A percentile compares a stretch with the other conserved stretches of the same genome.
Conservation (phyloP, 2,329 filamentous ascomycete genomes). For the Boeremia exigua region DNA sequence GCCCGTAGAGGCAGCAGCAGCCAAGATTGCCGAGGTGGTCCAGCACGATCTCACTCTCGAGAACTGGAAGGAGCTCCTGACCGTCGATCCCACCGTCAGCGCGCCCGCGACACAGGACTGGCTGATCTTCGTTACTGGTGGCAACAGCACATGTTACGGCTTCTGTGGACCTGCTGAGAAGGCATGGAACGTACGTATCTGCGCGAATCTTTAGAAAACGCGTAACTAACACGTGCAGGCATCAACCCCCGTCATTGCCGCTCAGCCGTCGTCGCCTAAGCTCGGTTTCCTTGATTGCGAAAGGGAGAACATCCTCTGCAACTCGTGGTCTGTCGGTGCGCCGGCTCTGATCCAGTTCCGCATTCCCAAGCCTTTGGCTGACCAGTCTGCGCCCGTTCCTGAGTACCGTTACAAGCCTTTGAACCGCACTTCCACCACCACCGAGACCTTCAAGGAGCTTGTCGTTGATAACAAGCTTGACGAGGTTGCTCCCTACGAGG, state of each 20-base stretch:
- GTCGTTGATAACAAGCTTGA: constrained; percentile 65
- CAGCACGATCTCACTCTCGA: constrained; percentile 68
- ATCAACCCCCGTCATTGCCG: constrained; percentile 68
- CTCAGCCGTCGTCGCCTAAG: constrained; percentile 67
- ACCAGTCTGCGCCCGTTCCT: constrained; percentile 68
- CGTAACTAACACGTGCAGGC: constrained; percentile 51
- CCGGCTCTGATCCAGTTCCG: constrained; percentile 71
- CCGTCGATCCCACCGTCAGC: constrained; percentile 62
- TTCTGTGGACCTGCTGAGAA: constrained; percentile 68
- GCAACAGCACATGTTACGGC: constrained; percentile 80
- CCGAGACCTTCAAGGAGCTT: constrained; percentile 67
- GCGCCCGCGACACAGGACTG: constrained; percentile 71
- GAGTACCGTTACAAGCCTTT: constrained; percentile 70
- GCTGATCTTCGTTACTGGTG: constrained; percentile 75
- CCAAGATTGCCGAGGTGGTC: constrained; percentile 59
- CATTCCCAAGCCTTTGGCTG: constrained; percentile 64
- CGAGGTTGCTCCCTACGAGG: constrained; percentile 61
- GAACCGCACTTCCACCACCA: constrained; percentile 72
- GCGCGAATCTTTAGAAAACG: not conserved
- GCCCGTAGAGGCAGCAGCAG: constrained; percentile 55
- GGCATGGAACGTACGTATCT: constrained; percentile 59
- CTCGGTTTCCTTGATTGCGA: constrained; percentile 77
- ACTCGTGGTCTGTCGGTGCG: constrained; percentile 70
- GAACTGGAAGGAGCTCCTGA: constrained; percentile 74
- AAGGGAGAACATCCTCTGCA: constrained; percentile 74